Base-by-base conservation (phyloP, 2,329 filamentous ascomycete genomes). In the Blumeria hordei region DNA sequence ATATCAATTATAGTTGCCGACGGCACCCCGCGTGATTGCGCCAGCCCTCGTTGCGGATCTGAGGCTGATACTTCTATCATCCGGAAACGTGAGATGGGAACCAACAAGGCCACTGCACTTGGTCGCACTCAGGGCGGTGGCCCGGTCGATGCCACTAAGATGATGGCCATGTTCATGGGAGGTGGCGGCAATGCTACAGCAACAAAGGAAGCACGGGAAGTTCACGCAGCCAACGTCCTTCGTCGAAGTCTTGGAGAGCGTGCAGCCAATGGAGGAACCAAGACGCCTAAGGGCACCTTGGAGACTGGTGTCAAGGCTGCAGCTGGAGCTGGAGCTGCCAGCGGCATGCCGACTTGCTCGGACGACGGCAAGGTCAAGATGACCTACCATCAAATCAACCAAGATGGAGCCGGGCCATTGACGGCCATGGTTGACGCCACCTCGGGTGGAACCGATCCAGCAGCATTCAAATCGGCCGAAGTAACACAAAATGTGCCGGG, bases 51-150 rank as follows among this genome's bases (percentile, higher is more conserved):
- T 49, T 83, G 78, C 63, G 80, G 80, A 57, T 74, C 79, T n/a
- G 74, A 83, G 65, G 76, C 74, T 57, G 80, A 84, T 63, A 83
- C 80, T n/a, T 72, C 79, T 65, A 81, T 83, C 70, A 82, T 83
- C 67, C 76, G 79, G 36, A 67, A 74, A 57, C 66, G 69, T 11
- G 80, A 83, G 67, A 71, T 83, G 56, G 67, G 69, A 39, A 72
- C 69, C 52, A 70, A 68, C 61, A 70, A 72, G 60, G 77, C 75
- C 39, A 72, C 71, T 36, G 71, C 80, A 53, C 72, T 84, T n/a
- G 80, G 80, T 60, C 75, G 77, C 59, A 83, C 79, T 54, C 66
- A 76, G 62, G 75, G 71, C 57, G 74, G 72, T 54, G 78, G 79
- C 12, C 71, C 75, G 56, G 72, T 83, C 58, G 70, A 78, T 57